Evolutionary conservation across 495 filamentous ascomycete species (phyloP).

Genomic region (Penicillium dipodomyicola): DNA sequence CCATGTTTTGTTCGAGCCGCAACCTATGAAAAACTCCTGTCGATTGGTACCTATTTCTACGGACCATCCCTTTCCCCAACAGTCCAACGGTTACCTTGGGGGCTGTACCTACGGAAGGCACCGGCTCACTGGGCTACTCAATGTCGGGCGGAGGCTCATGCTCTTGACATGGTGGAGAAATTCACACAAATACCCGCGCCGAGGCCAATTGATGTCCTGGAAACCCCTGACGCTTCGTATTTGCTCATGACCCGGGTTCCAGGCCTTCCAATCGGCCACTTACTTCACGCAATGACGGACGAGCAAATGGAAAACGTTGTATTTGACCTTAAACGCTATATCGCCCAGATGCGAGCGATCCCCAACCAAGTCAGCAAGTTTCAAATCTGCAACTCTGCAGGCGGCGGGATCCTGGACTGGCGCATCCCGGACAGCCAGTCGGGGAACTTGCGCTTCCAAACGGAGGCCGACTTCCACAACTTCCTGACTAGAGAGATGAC

Average conservation of each 20-base stretch:
- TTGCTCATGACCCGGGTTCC: neutral
- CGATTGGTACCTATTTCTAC: neutral
- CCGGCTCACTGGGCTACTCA: no score
- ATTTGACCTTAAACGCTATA: neutral
- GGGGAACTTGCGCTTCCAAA: neutral
- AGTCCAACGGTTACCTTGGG: neutral
- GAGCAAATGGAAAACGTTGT: neutral
- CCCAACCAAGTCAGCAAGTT: neutral
- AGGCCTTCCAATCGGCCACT: neutral
- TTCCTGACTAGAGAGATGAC: neutral
- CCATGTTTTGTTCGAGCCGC: neutral
- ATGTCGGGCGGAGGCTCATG: neutral
- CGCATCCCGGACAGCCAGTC: neutral
- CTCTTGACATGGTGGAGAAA: neutral
- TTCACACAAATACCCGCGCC: neutral
- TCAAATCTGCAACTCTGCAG: neutral
- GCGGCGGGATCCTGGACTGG: neutral
- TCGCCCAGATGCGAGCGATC: neutral
- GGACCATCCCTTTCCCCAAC: neutral
- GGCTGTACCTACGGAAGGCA: neutral
- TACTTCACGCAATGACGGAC: neutral
- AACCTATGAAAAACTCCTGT: neutral
- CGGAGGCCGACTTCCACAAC: neutral
- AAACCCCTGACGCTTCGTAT: neutral
- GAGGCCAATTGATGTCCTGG: neutral